A percentile compares a stretch with the other conserved stretches of the same genome.
phyloP scores from a whole-genome alignment of 2,329 filamentous ascomycete genomes.

The Coniochaeta sp. region DNA sequence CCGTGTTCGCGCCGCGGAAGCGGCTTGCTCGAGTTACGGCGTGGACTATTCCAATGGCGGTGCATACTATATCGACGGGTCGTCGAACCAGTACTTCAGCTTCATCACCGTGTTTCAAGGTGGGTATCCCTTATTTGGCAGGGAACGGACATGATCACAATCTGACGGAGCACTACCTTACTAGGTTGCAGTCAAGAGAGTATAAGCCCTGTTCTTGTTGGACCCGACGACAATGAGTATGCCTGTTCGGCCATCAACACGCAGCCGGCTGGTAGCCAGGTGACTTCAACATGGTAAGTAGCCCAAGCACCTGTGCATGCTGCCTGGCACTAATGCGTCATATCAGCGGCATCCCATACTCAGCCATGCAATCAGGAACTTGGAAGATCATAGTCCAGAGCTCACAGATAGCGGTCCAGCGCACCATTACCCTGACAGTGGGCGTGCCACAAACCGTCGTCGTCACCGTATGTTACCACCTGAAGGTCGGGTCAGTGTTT shows the following conservation, averaged over 20 bases:
- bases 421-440: constrained; percentile 24
- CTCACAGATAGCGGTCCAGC: constrained; percentile 26
- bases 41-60: constrained; percentile 31
- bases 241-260: constrained; percentile 28
- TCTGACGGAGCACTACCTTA: neutral
- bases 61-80: constrained; percentile 28
- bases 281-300: constrained; percentile 29
- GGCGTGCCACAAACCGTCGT: constrained; percentile 24
- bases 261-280: constrained; percentile 23
- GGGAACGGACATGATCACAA: neutral
- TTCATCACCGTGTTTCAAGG: constrained; percentile 31
- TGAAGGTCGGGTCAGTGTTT: neutral
- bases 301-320: neutral
- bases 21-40: constrained; percentile 27
- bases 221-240: constrained; percentile 24
- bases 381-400: constrained; percentile 31
- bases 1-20: constrained; percentile 10
- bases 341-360: constrained; percentile 26
- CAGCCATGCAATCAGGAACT: constrained; percentile 26
- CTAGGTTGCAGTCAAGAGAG: constrained; percentile 25
- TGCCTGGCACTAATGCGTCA: neutral
- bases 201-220: constrained; percentile 26
- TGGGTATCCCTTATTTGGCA: constrained; percentile 7
- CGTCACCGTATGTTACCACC: constrained; percentile 21
- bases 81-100: constrained; percentile 29